These are phyloP conservation scores for Pisolithus orientalis DNA, from an alignment of 768 basidiomycete genomes.

Conservation along the genomic window DNA sequence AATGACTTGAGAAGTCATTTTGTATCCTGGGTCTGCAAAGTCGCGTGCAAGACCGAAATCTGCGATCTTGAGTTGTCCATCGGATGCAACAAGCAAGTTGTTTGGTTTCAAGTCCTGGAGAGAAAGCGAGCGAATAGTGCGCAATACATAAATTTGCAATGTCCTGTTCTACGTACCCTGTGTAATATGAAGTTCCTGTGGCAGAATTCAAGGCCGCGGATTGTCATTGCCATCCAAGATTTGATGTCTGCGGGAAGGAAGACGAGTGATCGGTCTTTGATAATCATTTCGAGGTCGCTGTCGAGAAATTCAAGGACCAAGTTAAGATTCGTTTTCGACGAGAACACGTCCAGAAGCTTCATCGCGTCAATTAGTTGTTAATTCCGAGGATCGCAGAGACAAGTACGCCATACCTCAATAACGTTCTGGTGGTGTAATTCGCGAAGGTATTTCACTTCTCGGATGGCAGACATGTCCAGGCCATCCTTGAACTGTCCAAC, in stretches of 20 bases:
- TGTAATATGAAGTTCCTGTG: conserved; percentile 93
- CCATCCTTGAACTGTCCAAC: conserved; percentile 97
- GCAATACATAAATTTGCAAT: background rate
- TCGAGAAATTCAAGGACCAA: conserved; percentile 96
- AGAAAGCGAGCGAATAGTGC: background rate
- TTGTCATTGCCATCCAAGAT: conserved; percentile 98
- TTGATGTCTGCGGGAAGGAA: conserved; percentile 97
- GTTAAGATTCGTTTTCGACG: conserved; percentile 92
- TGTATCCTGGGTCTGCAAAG: conserved; percentile 89
- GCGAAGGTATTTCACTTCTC: conserved; percentile 95
- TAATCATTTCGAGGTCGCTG: conserved; percentile 94
- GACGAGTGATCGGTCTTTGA: conserved; percentile 87
- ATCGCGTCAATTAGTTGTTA: background rate
- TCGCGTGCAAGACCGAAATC: conserved; percentile 99
- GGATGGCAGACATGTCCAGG: conserved; percentile 96
- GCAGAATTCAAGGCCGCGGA: conserved; percentile 97
- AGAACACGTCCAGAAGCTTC: conserved; percentile 94
- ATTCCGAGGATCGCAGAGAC: background rate
- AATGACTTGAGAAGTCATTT: conserved; percentile 98
- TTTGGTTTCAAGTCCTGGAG: conserved; percentile 95
- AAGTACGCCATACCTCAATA: conserved; percentile 61
- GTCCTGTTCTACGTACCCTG: conserved; percentile 48
- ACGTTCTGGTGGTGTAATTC: conserved; percentile 93
- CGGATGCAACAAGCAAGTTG: conserved; percentile 88
- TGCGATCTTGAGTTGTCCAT: conserved; percentile 92